Percentiles rank a stretch among this genome's conserved stretches.
phyloP scores from a whole-genome alignment of 208 protist species.

The Trypanosoma lewisi region DNA sequence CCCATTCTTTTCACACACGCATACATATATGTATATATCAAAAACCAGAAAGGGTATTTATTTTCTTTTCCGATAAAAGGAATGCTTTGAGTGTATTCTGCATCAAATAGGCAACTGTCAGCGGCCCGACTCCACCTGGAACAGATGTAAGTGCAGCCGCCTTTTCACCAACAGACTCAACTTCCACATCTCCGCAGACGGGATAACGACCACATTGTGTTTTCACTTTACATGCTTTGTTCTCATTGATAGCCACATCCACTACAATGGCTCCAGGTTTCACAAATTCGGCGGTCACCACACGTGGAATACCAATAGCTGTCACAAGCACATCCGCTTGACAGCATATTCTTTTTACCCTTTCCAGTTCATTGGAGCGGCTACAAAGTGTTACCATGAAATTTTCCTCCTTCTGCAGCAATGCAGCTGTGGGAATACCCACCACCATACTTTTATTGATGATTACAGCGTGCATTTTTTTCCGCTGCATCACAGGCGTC shows the following conservation, averaged over 20 bases:
- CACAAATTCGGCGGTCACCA: conserved; percentile 76
- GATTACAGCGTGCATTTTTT: conserved; percentile 85
- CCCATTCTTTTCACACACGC: too few species aligned
- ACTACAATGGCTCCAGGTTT: conserved; percentile 94
- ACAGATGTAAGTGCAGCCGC: conserved; percentile 92
- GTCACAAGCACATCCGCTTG: conserved; percentile 91
- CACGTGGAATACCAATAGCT: conserved; percentile 82
- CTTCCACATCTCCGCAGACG: conserved; percentile 83
- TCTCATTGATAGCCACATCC: conserved; percentile 96
- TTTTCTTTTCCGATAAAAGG: conserved; percentile 40
- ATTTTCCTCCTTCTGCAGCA: conserved; percentile 79
- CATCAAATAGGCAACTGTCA: conserved; percentile 93
- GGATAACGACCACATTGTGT: neutral
- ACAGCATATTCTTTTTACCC: conserved; percentile 34
- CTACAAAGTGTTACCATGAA: conserved; percentile 92
- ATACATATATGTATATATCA: neutral
- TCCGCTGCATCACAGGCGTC: neutral
- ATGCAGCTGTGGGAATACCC: conserved; percentile 89
- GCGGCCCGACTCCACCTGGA: conserved; percentile 96
- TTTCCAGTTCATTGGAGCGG: conserved; percentile 72
- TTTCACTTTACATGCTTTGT: neutral
- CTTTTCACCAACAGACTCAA: conserved; percentile 54
- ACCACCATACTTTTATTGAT: conserved; percentile 94
- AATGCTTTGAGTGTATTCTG: conserved; percentile 84
- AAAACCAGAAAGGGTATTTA: conserved; percentile 32